Evolutionary conservation across 2,329 filamentous ascomycete genomes (phyloP), one percentile per base, ranked within the genome.

Genomic region (Diatrype stigma): DNA sequence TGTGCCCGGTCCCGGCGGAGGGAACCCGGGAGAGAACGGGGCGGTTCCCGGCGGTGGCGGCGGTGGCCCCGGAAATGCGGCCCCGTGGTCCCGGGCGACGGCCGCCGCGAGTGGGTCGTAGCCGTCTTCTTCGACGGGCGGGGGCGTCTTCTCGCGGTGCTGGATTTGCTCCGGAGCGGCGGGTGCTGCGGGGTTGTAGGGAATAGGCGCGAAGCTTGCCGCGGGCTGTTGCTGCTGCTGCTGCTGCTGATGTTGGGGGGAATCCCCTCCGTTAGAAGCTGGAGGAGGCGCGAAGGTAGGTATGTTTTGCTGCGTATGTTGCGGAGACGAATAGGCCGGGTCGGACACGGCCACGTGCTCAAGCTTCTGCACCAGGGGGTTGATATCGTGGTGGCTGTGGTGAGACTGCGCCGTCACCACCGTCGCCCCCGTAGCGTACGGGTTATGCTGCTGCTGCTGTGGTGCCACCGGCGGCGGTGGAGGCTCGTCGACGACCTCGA

Each of bases 171-270:
- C 88, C 1, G 88, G 87, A 0, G 87, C 86, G 0, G 87, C 78
- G 4, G 89, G 89, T 1, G 88, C 87, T 1, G 89, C 88, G 3
- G 89, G 89, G 63, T 92, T 92, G 64, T 92, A 92, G 2, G 86
- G 81, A 72, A 89, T 83, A 0, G 86, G 85, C 7, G 70, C 75
- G 58, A 84, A 86, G 60, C 62, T 76, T 32, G 72, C 61, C 38
- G 38, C n/a, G n/a, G 10, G 38, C 19, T 22, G 38, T 6, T 42
- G 38, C 19, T 42, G 38, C 38, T 42, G 38, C 38, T 42, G 38
- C 38, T n/a, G n/a, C n/a, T n/a, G n/a, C n/a, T n/a, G n/a, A n/a
- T 66, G 66, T 32, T 67, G 71, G 52, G 65, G 69, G 42, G 67
- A 69, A 56, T 62, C 67, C 28, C 60, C 55, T 54, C 62, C 51